phyloP scores from a whole-genome alignment of 176 grass and related monocot species.

The Phoenix roebelenii region DNA sequence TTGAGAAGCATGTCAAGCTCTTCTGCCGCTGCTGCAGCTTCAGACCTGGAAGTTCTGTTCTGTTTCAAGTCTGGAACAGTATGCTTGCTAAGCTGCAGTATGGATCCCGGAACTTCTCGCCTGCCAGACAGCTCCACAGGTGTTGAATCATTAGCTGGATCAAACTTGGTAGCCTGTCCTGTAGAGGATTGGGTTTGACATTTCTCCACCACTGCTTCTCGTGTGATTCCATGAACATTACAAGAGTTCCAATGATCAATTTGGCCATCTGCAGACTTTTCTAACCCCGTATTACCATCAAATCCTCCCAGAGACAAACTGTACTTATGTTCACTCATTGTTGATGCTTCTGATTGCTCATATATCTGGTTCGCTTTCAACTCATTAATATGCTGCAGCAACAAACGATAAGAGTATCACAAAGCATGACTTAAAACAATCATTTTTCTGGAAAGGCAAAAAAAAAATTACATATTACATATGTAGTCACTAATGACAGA shows the following conservation, averaged over 20 bases:
- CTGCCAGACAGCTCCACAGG: not conserved
- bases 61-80: conserved; percentile 10
- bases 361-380: conserved; percentile 21
- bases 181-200: conserved; percentile 13
- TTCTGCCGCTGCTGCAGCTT: conserved; percentile 39
- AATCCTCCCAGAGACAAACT: conserved; percentile 8
- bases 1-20: conserved; percentile 67
- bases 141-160: not conserved
- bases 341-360: conserved; percentile 14
- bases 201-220: conserved; percentile 14
- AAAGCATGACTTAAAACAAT: too few species aligned
- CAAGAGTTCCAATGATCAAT: not conserved
- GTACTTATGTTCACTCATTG: conserved; percentile 21
- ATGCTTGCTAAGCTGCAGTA: not conserved
- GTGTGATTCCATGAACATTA: conserved; percentile 8
- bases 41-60: conserved; percentile 13
- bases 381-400: conserved; percentile 16
- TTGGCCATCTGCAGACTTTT: conserved; percentile 16
- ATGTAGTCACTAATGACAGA: too few species aligned
- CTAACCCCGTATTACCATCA: not conserved
- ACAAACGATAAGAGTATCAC: too few species aligned
- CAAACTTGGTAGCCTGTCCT: not conserved
- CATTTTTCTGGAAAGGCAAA: too few species aligned
- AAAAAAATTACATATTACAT: too few species aligned
- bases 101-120: conserved; percentile 13